Base-by-base conservation (phyloP, 495 filamentous ascomycete species). In the Viridothelium virens region DNA sequence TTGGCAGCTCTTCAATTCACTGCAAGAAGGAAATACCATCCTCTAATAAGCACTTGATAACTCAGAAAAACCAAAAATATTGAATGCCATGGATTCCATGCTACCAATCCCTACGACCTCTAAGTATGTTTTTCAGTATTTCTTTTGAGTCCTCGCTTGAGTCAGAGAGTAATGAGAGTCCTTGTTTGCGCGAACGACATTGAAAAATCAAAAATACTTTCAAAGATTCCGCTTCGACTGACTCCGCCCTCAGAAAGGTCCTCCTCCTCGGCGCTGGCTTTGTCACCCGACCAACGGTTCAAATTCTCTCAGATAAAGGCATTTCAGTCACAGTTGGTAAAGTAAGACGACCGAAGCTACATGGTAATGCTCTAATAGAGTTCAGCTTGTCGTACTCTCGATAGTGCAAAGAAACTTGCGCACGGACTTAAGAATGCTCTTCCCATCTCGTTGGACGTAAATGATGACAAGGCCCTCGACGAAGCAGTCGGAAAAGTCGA, bases 361-460 rank as follows among this genome's bases (percentile, higher is more conserved):
- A 36, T 36, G 16, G 62, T 67, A 91, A 33, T 59, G 10, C 36
- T 59, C 31, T 59, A 36, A 33, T 14, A 7, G 2, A n/a, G 5
- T 36, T 6, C 7, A 59, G 92, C 94, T 66, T 97, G 92, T 84
- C 81, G 94, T 75, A 96, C 90, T 38, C 82, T 95, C 18, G 83
- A 88, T 65, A 84, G 74, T 46, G 91, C 94, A 63, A 74, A 92
- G 82, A 84, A 84, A 70, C 87, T 98, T 59, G 83, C 83, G 41
- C 82, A 78, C 56, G 90, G 87, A 56, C 81, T 96, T 72, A 81
- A 86, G 75, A 82, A 89, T 70, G 83, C 90, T 65, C 80, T 76
- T 67, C 82, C 90, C 63, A 88, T 93, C 75, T 86, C 90, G 59
- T 85, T 97, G 68, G 91, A 97, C 74, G 94, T 96, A 53, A 85